A percentile compares a stretch with the other conserved stretches of the same genome.
These are phyloP conservation scores for Bipolaris victoriae DNA, from an alignment of 2,329 filamentous ascomycete genomes.

Conservation along the genomic window DNA sequence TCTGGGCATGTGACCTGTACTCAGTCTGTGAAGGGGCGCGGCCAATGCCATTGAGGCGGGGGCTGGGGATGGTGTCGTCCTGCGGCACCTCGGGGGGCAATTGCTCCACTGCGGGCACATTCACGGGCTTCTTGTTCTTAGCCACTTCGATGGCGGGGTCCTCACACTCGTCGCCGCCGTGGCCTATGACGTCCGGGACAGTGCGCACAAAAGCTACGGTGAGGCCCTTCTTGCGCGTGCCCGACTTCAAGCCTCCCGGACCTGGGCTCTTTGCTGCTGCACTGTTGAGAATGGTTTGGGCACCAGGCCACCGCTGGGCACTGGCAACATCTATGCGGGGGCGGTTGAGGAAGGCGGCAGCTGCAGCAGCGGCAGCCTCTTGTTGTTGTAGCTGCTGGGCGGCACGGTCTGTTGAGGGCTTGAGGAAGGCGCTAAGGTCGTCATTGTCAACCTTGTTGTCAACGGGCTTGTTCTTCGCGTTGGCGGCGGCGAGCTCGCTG, in stretches of 20 bases:
- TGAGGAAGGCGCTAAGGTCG: constrained; percentile 65
- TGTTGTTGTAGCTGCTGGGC: constrained; percentile 38
- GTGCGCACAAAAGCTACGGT: constrained; percentile 75
- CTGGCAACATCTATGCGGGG: constrained; percentile 58
- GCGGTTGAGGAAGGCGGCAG: constrained; percentile 38
- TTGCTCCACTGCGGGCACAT: constrained; percentile 23
- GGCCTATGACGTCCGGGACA: constrained; percentile 81
- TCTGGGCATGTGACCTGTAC: constrained; percentile 36
- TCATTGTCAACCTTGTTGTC: constrained; percentile 28
- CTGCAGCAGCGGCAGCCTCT: constrained; percentile 19
- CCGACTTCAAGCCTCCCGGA: constrained; percentile 46
- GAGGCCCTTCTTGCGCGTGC: constrained; percentile 67
- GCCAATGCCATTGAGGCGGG: constrained; percentile 35
- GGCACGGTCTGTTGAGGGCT: constrained; percentile 57
- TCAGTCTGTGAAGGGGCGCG: constrained; percentile 36
- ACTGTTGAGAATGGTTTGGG: constrained; percentile 51
- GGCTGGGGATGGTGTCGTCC: constrained; percentile 40
- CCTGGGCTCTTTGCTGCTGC: constrained; percentile 43
- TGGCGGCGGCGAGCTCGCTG: constrained; percentile 46
- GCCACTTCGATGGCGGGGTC: constrained; percentile 74
- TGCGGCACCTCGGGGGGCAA: constrained; percentile 30
- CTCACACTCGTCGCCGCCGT: constrained; percentile 87
- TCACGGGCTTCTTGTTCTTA: constrained; percentile 55
- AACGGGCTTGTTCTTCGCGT: constrained; percentile 34
- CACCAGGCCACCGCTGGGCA: constrained; percentile 59